Evolutionary conservation across 768 basidiomycete genomes (phyloP).

Genomic region (Glaciozyma antarctica): DNA sequence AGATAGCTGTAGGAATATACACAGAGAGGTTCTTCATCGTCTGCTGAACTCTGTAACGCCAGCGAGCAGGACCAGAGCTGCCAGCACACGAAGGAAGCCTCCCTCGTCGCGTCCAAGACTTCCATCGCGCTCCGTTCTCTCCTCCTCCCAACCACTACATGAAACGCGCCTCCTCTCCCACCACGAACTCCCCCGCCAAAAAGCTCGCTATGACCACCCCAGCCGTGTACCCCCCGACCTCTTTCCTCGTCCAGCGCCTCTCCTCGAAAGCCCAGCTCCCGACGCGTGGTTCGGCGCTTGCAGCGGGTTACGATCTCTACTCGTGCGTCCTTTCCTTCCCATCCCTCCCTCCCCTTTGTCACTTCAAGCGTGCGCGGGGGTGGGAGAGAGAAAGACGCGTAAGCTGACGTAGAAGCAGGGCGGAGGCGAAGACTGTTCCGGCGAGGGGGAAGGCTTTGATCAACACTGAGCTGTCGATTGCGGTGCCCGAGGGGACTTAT

Average conservation of each 20-base stretch:
- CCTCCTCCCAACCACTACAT: not conserved
- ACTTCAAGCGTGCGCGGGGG: no score
- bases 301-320: conserved; percentile 94
- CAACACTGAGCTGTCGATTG: conserved; percentile 84
- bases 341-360: no score
- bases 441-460: conserved; percentile 84
- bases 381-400: not conserved
- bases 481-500: conserved; percentile 86
- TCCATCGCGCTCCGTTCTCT: not conserved
- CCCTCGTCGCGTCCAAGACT: no score
- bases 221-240: conserved; percentile 1
- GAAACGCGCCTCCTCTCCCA: conserved; percentile 15
- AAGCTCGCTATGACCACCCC: conserved; percentile 1
- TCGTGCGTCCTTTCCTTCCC: conserved; percentile 48
- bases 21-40: no score
- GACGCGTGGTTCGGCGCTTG: conserved; percentile 70
- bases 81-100: no score
- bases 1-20: no score
- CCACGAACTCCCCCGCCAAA: conserved; percentile 6
- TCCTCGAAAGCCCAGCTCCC: conserved; percentile 74
- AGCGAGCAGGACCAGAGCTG: no score
- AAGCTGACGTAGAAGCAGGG: conserved; percentile 46
- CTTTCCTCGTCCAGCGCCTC: conserved; percentile 56
- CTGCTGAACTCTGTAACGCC: no score
- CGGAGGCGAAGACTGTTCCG: conserved; percentile 72